Evolutionary conservation across 805 yeast species (phyloP).

Genomic region (Torulaspora microellipsoides): DNA sequence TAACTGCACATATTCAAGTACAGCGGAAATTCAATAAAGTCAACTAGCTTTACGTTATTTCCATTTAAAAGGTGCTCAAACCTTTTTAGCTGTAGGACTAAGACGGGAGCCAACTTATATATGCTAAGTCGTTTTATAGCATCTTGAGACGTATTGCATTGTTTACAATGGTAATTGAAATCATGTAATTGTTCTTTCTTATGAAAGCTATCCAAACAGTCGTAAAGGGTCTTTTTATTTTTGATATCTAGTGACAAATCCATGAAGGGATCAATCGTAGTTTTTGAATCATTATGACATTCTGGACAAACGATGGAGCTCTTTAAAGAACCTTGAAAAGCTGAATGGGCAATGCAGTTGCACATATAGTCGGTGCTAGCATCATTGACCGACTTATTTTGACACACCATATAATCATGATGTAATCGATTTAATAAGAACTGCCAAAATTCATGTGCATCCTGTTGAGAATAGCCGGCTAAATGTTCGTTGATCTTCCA

Average conservation of each 20-base stretch:
- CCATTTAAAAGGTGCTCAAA: slow-evolving; percentile 41
- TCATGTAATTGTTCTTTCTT: slow-evolving; percentile 66
- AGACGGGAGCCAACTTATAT: slow-evolving; percentile 65
- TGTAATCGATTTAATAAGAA: slow-evolving; percentile 84
- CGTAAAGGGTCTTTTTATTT: slow-evolving; percentile 43
- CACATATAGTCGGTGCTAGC: slow-evolving; percentile 38
- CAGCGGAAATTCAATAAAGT: slow-evolving; percentile 66
- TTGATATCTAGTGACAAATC: slow-evolving; percentile 80
- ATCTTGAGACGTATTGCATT: slow-evolving; percentile 56
- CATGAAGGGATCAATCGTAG: slow-evolving; percentile 80
- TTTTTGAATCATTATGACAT: slow-evolving; percentile 57
- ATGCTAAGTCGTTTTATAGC: slow-evolving; percentile 72
- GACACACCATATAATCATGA: slow-evolving; percentile 27
- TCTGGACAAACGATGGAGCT: slow-evolving; percentile 71
- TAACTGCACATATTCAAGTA: slow-evolving; percentile 69
- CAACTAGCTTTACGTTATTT: slow-evolving; percentile 64
- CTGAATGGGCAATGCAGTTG: slow-evolving; percentile 72
- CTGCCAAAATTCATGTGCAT: slow-evolving; percentile 98
- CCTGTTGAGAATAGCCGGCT: slow-evolving; percentile 97
- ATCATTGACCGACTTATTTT: slow-evolving; percentile 13
- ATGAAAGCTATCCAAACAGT: slow-evolving; percentile 75
- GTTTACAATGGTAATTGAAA: slow-evolving; percentile 62
- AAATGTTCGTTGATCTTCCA: slow-evolving; percentile 81
- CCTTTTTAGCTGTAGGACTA: slow-evolving; percentile 80
- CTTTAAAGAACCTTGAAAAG: slow-evolving; percentile 79